Conservation (phyloP, 495 filamentous ascomycete species). For the Penicillium riverlandense region DNA sequence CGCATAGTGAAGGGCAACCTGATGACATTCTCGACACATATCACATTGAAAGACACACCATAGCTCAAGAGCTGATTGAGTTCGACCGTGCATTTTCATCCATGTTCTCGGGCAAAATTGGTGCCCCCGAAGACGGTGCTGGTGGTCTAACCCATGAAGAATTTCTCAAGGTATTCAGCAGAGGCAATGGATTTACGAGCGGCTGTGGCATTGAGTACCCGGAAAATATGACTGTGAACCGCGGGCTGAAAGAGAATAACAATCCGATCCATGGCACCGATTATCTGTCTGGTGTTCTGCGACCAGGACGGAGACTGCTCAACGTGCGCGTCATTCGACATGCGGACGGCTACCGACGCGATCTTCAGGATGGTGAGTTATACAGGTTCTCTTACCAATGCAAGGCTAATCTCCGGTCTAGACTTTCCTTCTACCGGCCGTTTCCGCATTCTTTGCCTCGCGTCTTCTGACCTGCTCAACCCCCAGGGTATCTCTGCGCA, state of each 20-base stretch:
- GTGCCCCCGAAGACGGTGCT: constrained; percentile 17
- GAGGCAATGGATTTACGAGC: constrained; percentile 39
- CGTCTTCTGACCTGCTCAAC: constrained; percentile 27
- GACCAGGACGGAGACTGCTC: constrained; percentile 23
- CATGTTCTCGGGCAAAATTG: constrained; percentile 44
- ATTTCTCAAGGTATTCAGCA: constrained; percentile 44
- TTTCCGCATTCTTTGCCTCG: constrained; percentile 39
- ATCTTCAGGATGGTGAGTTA: constrained; percentile 43
- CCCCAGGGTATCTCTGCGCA: constrained; percentile 19
- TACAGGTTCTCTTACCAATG: background rate
- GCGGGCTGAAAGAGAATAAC: constrained; percentile 4
- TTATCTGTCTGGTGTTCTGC: constrained; percentile 35
- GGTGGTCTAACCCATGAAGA: constrained; percentile 40
- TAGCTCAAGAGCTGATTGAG: constrained; percentile 66
- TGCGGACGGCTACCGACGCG: constrained; percentile 36
- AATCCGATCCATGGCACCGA: constrained; percentile 33
- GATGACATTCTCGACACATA: constrained; percentile 61
- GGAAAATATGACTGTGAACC: constrained; percentile 31
- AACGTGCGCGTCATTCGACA: constrained; percentile 34
- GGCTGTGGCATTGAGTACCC: constrained; percentile 42
- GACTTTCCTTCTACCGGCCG: constrained; percentile 38
- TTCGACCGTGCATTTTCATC: constrained; percentile 58
- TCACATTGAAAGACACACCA: constrained; percentile 55
- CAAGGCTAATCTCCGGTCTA: background rate
- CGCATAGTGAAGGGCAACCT: constrained; percentile 24